phyloP scores from a whole-genome alignment of 495 filamentous ascomycete species.

The Parmelia sp. region DNA sequence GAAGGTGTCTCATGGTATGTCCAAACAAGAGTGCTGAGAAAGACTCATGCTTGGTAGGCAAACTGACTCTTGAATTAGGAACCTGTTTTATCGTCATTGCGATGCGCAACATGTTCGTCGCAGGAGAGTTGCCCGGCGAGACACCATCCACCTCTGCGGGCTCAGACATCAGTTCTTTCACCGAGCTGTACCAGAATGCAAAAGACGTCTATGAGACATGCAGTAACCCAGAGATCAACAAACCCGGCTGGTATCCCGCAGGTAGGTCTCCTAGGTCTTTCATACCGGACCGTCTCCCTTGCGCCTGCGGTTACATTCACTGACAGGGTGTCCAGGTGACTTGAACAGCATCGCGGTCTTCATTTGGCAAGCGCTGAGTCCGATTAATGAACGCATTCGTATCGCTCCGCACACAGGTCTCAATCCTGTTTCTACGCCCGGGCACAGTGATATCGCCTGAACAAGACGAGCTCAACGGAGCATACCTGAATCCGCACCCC shows the following conservation, averaged over 20 bases:
- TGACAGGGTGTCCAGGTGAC: conserved; percentile 7
- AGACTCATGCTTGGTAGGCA: neutral
- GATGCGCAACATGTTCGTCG: conserved; percentile 15
- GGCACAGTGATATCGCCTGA: neutral
- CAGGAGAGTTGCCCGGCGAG: conserved; percentile 15
- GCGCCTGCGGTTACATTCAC: neutral
- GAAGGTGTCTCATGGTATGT: conserved; percentile 11
- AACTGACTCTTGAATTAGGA: conserved; percentile 2
- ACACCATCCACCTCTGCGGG: conserved; percentile 6
- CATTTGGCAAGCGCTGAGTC: conserved; percentile 14
- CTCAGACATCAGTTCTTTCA: conserved; percentile 16
- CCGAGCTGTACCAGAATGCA: neutral
- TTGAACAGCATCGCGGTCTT: conserved; percentile 20
- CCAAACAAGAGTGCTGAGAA: neutral
- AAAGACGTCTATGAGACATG: neutral
- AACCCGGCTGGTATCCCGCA: conserved; percentile 18
- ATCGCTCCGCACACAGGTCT: neutral
- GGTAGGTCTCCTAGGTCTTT: conserved; percentile 2
- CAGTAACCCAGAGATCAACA: neutral
- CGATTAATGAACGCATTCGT: conserved; percentile 10
- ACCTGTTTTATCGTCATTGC: conserved; percentile 17
- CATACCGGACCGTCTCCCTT: neutral
- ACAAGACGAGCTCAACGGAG: neutral
- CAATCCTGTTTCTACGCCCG: neutral
- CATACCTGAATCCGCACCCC: neutral